Base-by-base conservation (phyloP, 768 basidiomycete species). In the Rossbeevera mucosa region DNA sequence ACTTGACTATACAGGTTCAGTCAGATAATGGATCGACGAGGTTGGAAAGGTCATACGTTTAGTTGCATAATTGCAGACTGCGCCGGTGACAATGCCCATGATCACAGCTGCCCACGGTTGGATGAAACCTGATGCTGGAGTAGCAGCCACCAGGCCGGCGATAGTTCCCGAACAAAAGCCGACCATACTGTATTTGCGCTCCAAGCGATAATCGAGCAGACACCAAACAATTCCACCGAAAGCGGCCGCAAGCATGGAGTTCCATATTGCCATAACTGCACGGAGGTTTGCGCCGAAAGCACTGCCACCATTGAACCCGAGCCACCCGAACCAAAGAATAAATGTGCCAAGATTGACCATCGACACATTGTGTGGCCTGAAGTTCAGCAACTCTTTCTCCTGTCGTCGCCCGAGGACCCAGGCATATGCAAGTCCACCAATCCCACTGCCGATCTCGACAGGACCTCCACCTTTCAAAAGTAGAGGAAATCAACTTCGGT, bases 241-340 rank as follows among this genome's bases (percentile, higher is more conserved):
- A 2, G 90, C 86, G 31, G 89, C 87, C 18, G 85, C 81, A 13
- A 93, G 72, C 86, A 92, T 93, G 36, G 90, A 87, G 70, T 94
- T 94, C 83, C 91, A 88, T 50, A 87, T 79, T 16, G 91, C 91
- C 65, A 86, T 81, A 52, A 92, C 76, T 3, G 91, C 91, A 46
- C 92, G 85, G 36, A 94, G 75, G 71, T 94, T 94, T 30, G 91
- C 90, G 25, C 88, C 88, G 59, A 91, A 89, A 3, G 91, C 88
- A 51, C 86, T 88, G 22, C 92, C 92, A 44, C 88, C 92, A 71
- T 94, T 94, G 77, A 93, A 92, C n/a, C 87, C 89, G 51, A 86
- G 71, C 83, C 84, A 91, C 22, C 91, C 90, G 64, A 94, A 87
- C 88, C 87, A 92, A 49, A 92, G 82, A 57, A 93, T 79, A 59